phyloP scores from a whole-genome alignment of 176 grass and related monocot genomes.

The Poa annua region DNA sequence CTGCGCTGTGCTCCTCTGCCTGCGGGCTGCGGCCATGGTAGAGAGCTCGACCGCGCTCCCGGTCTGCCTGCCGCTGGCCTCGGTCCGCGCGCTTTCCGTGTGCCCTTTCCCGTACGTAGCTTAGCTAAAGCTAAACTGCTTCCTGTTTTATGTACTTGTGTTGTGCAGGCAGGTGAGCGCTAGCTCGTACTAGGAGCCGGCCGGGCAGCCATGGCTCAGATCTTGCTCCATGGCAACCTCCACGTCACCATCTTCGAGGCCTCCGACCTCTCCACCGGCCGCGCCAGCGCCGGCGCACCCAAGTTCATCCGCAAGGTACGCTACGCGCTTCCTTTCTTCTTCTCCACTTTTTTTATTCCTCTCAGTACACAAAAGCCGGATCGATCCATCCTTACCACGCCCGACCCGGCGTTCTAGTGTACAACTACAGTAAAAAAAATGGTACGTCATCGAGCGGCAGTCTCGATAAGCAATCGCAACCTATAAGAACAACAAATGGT shows the following conservation, averaged over 20 bases:
- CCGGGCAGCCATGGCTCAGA: conserved; percentile 53
- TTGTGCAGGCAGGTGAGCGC: neutral
- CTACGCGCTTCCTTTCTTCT: no score
- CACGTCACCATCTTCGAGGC: conserved; percentile 74
- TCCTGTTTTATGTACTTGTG: neutral
- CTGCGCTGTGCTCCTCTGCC: neutral
- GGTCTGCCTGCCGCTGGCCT: neutral
- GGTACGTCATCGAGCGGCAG: neutral
- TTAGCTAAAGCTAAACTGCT: neutral
- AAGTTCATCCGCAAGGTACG: conserved; percentile 66
- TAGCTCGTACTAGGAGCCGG: neutral
- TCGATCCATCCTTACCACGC: neutral
- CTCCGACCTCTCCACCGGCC: conserved; percentile 42
- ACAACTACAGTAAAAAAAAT: neutral
- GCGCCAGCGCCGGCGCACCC: conserved; percentile 39
- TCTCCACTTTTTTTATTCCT: neutral
- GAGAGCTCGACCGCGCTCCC: neutral
- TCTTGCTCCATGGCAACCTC: conserved; percentile 82
- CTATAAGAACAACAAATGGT: no score
- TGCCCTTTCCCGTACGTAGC: neutral
- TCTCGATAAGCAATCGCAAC: no score
- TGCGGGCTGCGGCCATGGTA: neutral
- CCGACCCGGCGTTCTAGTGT: no score
- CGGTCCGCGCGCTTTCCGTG: neutral
- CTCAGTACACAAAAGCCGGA: no score